Base-by-base conservation (phyloP, 2,329 filamentous ascomycete genomes). In the Stemphylium lycopersici region DNA sequence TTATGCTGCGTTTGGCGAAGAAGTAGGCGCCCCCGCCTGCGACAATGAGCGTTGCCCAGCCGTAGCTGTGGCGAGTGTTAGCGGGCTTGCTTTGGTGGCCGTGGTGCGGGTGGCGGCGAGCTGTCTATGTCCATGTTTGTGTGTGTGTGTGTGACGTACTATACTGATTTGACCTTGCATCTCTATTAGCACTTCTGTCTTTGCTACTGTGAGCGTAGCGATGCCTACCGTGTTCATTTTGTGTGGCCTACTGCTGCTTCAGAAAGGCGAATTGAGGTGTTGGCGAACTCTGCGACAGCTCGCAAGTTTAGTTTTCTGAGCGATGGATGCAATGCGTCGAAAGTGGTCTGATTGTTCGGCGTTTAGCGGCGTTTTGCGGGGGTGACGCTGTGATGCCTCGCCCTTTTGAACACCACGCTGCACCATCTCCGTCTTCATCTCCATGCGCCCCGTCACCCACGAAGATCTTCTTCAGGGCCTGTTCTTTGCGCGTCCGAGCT, bases 1-100 rank as follows among this genome's bases (percentile, higher is more conserved):
- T 96, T 83, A 99, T 96, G 76, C 88, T 88, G 72, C 86, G 84
- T 83, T 99, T 99, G 61, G 95, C 95, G 75, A 97, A 96, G 81
- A 90, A 92, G 82, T 98, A 99, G 69, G 93, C 92, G 60, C 89
- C 90, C 62, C 87, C 95, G 71, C 93, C 95, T 64, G 93, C 91
- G 47, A 67, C 82, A 73, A 93, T 95, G 49, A 98, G 84, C 44
- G 91, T 84, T 66, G 90, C 93, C 95, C 91, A 97, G 71, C 95
- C 95, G 71, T 93, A 80, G 90, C 92, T 96, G 55, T 53, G 1
- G 18, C 16, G 10, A 1, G 32, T 32, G 16, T 12, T 29, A 29
- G 15, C 10, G 38, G 34, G 22, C 15, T 50, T 20, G 44, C 44
- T 32, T 49, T 40, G 7, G 33, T 43, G 42, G n/a, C n/a, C n/a